Conservation (phyloP, 257 asterid species). For the Salvia splendens region DNA sequence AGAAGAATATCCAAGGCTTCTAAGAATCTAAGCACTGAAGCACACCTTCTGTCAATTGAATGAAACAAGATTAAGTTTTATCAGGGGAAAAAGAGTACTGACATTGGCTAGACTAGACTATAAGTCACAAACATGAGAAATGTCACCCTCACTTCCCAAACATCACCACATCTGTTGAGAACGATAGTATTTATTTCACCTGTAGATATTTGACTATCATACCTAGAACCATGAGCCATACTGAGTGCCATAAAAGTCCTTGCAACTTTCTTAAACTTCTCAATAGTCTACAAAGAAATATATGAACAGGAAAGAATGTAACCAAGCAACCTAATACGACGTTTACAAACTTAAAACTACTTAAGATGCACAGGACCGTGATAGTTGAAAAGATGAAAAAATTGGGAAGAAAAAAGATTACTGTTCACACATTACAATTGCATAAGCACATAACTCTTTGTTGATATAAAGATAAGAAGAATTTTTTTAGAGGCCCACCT, state of each 20-base stretch:
- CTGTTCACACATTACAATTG: background rate
- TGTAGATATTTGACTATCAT: conserved; percentile 12
- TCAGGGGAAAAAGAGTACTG: conserved; percentile 6
- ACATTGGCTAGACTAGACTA: conserved; percentile 3
- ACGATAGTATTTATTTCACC: conserved; percentile 54
- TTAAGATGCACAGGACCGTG: background rate
- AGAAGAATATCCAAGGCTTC: conserved; percentile 88
- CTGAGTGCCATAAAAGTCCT: conserved; percentile 94
- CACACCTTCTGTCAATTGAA: conserved; percentile 52
- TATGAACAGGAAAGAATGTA: background rate
- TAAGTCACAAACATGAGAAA: background rate
- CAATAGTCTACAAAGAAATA: conserved; percentile 57
- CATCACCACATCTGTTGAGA: conserved; percentile 48
- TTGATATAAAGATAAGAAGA: conserved; percentile 10
- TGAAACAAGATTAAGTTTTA: conserved; percentile 8
- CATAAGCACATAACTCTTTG: background rate
- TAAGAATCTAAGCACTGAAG: conserved; percentile 55
- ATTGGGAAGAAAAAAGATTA: background rate
- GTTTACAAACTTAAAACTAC: background rate
- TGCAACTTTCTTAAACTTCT: conserved; percentile 69
- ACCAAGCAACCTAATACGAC: conserved; percentile 2
- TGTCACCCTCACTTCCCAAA: background rate
- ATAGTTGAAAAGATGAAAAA: background rate
- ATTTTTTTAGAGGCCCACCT: conserved; percentile 46
- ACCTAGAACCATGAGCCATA: conserved; percentile 91